Conservation (phyloP, 2,329 filamentous ascomycete species). For the Zymoseptoria crescenta region DNA sequence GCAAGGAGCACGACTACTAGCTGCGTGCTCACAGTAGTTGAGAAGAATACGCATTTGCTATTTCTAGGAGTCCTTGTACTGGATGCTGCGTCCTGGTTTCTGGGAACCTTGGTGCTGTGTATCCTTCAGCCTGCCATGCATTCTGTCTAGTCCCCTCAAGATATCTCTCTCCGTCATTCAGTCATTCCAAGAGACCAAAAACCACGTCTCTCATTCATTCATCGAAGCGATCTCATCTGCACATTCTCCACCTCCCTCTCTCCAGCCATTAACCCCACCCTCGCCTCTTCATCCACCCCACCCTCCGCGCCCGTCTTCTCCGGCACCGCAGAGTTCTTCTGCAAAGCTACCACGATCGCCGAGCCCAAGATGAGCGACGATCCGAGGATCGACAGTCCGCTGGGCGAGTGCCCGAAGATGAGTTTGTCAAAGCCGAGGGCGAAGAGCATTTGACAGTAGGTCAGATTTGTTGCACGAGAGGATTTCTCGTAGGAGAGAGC, state of each 20-base stretch:
- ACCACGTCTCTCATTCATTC: background rate
- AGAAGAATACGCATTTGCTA: too few relatives aligned
- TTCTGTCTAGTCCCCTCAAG: background rate
- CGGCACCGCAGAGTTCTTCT: constrained; percentile 28
- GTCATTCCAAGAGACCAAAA: too few relatives aligned
- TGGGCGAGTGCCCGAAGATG: constrained; percentile 54
- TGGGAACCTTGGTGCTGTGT: too few relatives aligned
- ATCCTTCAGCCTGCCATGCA: background rate
- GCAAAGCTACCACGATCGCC: constrained; percentile 56
- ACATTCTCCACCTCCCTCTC: background rate
- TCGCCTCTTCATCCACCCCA: constrained; percentile 20
- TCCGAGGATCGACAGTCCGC: constrained; percentile 51
- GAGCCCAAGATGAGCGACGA: constrained; percentile 57
- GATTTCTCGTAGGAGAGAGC: constrained; percentile 66
- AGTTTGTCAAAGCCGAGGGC: constrained; percentile 57
- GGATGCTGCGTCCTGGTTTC: too few relatives aligned
- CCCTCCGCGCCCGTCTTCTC: constrained; percentile 8
- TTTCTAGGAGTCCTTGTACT: too few relatives aligned
- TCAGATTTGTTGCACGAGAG: constrained; percentile 55
- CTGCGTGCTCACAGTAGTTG: too few relatives aligned
- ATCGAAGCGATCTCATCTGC: background rate
- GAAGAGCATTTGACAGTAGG: constrained; percentile 64
- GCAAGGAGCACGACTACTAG: too few relatives aligned
- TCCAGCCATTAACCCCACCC: constrained; percentile 11
- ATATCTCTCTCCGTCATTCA: background rate